A percentile compares a stretch with the other conserved stretches of the same genome.
Evolutionary conservation across 2,329 filamentous ascomycete genomes (phyloP).

Genomic region (Elsinoe perseae): DNA sequence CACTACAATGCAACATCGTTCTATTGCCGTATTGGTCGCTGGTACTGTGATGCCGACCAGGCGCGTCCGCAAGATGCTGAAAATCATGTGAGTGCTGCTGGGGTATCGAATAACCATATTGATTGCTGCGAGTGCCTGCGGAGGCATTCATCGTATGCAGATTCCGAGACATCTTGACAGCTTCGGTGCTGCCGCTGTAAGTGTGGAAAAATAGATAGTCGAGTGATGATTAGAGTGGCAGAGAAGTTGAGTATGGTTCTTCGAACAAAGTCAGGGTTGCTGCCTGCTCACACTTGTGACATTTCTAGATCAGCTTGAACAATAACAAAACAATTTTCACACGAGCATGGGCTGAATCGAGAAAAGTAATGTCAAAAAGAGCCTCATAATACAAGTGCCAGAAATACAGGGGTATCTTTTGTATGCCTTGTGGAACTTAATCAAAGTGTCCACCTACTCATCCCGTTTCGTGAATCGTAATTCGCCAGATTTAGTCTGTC

Average conservation of each 20-base stretch:
- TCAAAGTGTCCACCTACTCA: slow-evolving; percentile 23
- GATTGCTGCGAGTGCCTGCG: too few relatives aligned
- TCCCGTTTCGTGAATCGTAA: slow-evolving; percentile 30
- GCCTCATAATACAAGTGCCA: not conserved
- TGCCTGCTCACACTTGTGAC: too few relatives aligned
- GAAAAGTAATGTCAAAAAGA: not conserved
- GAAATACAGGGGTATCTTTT: slow-evolving; percentile 13
- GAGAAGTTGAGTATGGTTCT: too few relatives aligned
- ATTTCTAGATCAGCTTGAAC: not conserved
- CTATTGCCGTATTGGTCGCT: not conserved
- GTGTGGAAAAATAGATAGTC: too few relatives aligned
- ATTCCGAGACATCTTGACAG: too few relatives aligned
- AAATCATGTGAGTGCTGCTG: too few relatives aligned
- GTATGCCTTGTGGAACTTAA: not conserved
- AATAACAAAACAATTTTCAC: not conserved
- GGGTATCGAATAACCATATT: too few relatives aligned
- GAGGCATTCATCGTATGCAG: too few relatives aligned
- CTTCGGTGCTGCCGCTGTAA: too few relatives aligned
- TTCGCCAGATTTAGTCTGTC: slow-evolving; percentile 23
- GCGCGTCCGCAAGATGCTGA: too few relatives aligned
- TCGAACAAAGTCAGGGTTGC: too few relatives aligned
- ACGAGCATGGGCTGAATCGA: not conserved
- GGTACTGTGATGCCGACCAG: not conserved
- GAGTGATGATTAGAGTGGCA: too few relatives aligned
- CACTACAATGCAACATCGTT: not conserved